Base-by-base conservation (phyloP, 108 stramenopile species). In the Schizochytrium sp. region DNA sequence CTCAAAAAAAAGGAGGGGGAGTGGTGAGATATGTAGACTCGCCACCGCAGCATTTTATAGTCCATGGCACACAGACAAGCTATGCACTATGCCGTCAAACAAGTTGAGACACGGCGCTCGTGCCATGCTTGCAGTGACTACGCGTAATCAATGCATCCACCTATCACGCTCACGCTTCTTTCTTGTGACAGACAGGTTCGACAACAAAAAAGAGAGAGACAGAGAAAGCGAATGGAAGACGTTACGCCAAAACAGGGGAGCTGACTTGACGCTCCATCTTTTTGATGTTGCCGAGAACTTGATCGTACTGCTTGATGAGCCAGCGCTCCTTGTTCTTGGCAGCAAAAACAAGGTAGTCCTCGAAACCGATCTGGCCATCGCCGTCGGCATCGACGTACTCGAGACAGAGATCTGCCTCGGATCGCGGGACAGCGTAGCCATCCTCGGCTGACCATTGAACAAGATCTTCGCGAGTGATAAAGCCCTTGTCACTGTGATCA, bases 391-490 rank as follows among this genome's bases (percentile, higher is more conserved):
- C 76, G 51, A 83, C 76, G 51, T 83, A 83, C 45, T 83, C 51
- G 51, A 83, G 45, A 23, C 76, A 83, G 76, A 83, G 76, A 47
- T 83, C 76, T 12, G 76, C 76, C 51, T 83, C 76, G n/a, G 76
- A 83, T 6, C 76, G 45, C 45, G 45, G 76, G 25, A 83, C 76
- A 34, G 76, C 76, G 28, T 47, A 83, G 76, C 76, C 76, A 12
- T 83, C 76, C 51, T 83, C 76, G 48, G 76, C 76, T 6, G 48
- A 53, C 76, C 76, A 83, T 45, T 83, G 76, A 6, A 83, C 76
- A 23, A 83, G 76, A 53, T 83, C 76, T 4, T 83, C 76, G 76
- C 48, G 48, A 6, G 76, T 83, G 76, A 83, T 53, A 83, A 83
- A 83, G 51, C 51, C 51, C 48, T 53, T 83, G 45, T 53, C 76